Evolutionary conservation across 768 basidiomycete species (phyloP).

Genomic region (Lentinula raphanica): DNA sequence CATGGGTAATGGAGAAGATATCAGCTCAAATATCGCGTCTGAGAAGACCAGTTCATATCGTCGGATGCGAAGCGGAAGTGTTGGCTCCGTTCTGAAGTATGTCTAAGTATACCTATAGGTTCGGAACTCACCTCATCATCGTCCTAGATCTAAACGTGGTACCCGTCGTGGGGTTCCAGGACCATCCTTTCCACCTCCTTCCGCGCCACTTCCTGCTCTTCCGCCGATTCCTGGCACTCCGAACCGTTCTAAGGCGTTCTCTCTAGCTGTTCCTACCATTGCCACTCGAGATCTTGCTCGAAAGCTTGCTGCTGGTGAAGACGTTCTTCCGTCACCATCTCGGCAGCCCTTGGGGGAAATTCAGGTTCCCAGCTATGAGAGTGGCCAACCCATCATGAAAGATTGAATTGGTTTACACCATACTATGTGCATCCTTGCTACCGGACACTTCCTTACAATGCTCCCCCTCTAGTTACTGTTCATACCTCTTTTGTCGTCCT

Average conservation of each 20-base stretch:
- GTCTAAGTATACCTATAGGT: conserved; percentile 12
- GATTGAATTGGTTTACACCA: neutral
- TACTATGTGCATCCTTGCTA: neutral
- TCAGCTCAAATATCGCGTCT: conserved; percentile 21
- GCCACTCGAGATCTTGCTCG: neutral
- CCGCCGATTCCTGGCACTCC: conserved; percentile 1
- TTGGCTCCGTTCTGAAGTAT: conserved; percentile 30
- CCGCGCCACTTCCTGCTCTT: neutral
- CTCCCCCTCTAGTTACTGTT: neutral
- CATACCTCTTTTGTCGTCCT: neutral
- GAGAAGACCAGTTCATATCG: conserved; percentile 40
- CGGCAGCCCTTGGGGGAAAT: neutral
- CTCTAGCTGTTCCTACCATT: neutral
- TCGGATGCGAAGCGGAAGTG: conserved; percentile 55
- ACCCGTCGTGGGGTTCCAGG: conserved; percentile 26
- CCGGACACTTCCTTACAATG: neutral
- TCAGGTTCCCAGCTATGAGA: neutral
- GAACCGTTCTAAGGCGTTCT: neutral
- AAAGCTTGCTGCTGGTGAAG: neutral
- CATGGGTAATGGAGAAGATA: conserved; percentile 7
- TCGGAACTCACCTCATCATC: conserved; percentile 1
- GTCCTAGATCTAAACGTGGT: conserved; percentile 34
- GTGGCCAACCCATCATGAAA: neutral
- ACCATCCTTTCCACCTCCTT: neutral
- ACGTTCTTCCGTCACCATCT: neutral